phyloP scores from a whole-genome alignment of 441 rosid genomes.

The Lagerstroemia fauriei region DNA sequence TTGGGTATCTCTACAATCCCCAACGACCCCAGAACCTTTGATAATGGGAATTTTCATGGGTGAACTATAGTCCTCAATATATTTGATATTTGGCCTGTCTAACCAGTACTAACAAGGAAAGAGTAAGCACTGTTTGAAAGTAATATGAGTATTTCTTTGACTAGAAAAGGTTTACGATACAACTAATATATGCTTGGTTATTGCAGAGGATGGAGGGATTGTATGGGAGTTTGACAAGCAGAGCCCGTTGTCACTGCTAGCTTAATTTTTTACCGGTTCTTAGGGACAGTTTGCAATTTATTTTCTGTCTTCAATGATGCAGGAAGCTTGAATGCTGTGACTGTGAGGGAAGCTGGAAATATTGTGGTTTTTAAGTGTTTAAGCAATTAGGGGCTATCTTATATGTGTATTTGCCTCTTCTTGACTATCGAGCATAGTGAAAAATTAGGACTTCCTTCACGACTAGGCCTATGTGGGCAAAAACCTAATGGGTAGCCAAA shows the following conservation, averaged over 20 bases:
- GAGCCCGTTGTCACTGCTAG: background rate
- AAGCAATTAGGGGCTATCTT: no score
- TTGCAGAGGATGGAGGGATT: constrained; percentile 30
- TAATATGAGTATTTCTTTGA: background rate
- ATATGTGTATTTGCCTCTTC: no score
- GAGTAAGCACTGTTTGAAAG: background rate
- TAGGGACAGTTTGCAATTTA: no score
- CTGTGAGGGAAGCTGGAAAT: background rate
- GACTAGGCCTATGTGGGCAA: no score
- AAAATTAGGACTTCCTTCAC: no score
- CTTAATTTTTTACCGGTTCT: background rate
- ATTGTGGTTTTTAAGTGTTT: no score
- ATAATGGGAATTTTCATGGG: background rate
- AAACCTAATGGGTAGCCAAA: no score
- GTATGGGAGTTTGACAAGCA: constrained; percentile 24
- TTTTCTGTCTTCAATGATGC: no score
- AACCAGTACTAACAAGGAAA: no score
- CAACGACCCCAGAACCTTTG: background rate
- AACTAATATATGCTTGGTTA: background rate
- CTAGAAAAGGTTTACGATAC: background rate
- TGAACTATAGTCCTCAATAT: background rate
- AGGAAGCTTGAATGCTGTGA: background rate
- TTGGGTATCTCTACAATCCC: background rate
- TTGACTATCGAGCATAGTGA: no score
- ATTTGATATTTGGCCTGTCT: no score